Conservation (phyloP, 805 yeast genomes). For the Lipomyces chichibuensis region DNA sequence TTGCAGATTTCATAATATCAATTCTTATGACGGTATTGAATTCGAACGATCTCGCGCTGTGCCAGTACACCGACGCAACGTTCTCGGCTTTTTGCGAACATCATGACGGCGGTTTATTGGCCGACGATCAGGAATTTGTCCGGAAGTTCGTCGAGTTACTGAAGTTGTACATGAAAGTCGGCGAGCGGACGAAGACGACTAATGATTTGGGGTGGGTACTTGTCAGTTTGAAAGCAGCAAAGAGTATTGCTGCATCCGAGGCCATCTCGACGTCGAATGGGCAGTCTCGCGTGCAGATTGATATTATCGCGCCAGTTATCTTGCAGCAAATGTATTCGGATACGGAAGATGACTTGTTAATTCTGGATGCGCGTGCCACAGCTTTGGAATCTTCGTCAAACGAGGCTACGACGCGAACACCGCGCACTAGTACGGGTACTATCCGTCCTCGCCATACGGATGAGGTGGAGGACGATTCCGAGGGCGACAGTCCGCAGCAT, state of each 20-base stretch:
- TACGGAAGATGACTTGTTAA: slow-evolving; percentile 5
- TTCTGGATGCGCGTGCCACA: slow-evolving; percentile 6
- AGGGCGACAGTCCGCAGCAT: slow-evolving; percentile 14
- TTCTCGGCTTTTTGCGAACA: slow-evolving; percentile 50
- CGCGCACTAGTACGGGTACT: slow-evolving; percentile 7
- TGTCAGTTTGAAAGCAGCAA: slow-evolving; percentile 26
- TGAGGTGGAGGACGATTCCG: slow-evolving; percentile 6
- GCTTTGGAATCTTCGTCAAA: not conserved
- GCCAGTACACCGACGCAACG: slow-evolving; percentile 52
- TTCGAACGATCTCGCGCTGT: slow-evolving; percentile 63
- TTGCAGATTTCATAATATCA: slow-evolving; percentile 68
- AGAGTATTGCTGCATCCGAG: slow-evolving; percentile 32
- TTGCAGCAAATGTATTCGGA: slow-evolving; percentile 20
- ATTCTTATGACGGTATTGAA: slow-evolving; percentile 58
- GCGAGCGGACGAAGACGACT: slow-evolving; percentile 8
- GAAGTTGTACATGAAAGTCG: slow-evolving; percentile 34
- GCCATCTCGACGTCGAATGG: slow-evolving; percentile 25
- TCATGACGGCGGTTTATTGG: slow-evolving; percentile 64
- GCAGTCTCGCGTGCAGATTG: slow-evolving; percentile 25
- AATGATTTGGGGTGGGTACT: slow-evolving; percentile 20
- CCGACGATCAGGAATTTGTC: slow-evolving; percentile 65
- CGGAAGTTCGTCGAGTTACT: slow-evolving; percentile 49
- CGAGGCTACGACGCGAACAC: slow-evolving; percentile 9
- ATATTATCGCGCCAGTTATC: slow-evolving; percentile 25
- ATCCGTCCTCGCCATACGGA: slow-evolving; percentile 1